Conservation (phyloP, 2,329 filamentous ascomycete genomes). For the Verticillium nubilum region DNA sequence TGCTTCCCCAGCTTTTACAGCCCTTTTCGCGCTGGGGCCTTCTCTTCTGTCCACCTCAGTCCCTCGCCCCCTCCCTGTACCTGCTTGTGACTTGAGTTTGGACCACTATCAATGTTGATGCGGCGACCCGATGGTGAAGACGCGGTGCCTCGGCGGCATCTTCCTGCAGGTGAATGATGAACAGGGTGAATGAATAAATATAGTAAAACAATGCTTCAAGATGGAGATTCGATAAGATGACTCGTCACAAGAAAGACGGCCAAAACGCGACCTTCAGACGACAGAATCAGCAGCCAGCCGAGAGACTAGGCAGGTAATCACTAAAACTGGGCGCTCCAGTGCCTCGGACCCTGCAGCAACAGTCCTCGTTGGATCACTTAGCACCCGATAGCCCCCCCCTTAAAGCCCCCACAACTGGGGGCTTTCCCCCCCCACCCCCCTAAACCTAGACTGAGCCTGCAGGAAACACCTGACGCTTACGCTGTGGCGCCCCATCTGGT, state of each 20-base stretch:
- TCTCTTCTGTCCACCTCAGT: not conserved
- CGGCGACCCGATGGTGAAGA: not conserved
- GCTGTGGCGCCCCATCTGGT: not conserved
- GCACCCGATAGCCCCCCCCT: not conserved
- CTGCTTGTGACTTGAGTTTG: not conserved
- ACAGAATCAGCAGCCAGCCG: not conserved
- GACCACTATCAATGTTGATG: not conserved
- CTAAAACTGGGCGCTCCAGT: slow-evolving; percentile 1
- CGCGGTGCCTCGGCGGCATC: not conserved
- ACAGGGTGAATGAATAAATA: not conserved
- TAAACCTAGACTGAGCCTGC: not conserved
- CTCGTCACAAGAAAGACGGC: not conserved
- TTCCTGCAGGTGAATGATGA: not conserved
- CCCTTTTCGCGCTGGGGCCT: not conserved
- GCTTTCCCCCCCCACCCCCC: not conserved
- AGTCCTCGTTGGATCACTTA: not conserved
- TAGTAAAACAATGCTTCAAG: not conserved
- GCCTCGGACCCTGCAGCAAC: slow-evolving; percentile 12
- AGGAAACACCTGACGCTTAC: not conserved
- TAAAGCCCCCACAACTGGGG: not conserved
- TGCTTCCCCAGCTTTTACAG: slow-evolving; percentile 7
- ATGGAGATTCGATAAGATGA: too few species aligned
- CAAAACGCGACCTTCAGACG: not conserved
- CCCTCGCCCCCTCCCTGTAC: not conserved
- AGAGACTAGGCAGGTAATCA: not conserved